Base-by-base conservation (phyloP, 768 basidiomycete genomes). In the Pleurotus ostreatus region DNA sequence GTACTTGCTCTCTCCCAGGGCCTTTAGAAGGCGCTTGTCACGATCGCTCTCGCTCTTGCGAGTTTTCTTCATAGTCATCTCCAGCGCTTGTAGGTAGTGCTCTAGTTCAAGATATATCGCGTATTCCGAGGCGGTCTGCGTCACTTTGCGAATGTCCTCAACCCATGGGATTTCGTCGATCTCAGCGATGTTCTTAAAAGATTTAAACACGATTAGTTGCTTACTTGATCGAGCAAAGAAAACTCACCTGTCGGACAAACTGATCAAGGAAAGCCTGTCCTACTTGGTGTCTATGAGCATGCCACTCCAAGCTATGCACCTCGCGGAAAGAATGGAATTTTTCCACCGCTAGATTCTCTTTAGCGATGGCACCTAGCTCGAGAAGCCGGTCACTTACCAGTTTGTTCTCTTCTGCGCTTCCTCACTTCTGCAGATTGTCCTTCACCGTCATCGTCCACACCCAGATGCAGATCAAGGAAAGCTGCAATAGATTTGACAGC, bases 321-420 rank as follows among this genome's bases (percentile, higher is more conserved):
- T 98, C 95, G 22, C 94, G 87, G 86, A 94, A 98, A 1, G 94
- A 94, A 68, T 97, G 94, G 79, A 98, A 98, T 60, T 85, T 83
- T 70, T 98, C 95, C 51, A 89, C 93, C 57, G 83, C 90, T 93
- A 62, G 15, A 34, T 34, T 34, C 41, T 4, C 39, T 52, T 74
- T n/a, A 72, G 59, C 49, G 39, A 44, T 16, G 20, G 23, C 5
- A 26, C n/a, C 3, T 23, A 39, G 37, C 9, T 34, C 23, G 51
- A 45, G 23, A 5, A 34, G 38, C 30, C 11, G 9, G 56, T 49
- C n/a, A 64, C 75, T 57, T 68, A 88, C 91, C 86, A 18, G 95
- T 97, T 66, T 89, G 88, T 57, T 96, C 93, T 46, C 85, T 77
- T 49, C 82, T 82, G 20, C 93, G 84, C 64, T 88, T 91, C 75